A percentile compares a stretch with the other conserved stretches of the same genome.
Conservation (phyloP, 1,284 basidiomycete species). For the Naganishia sp. region DNA sequence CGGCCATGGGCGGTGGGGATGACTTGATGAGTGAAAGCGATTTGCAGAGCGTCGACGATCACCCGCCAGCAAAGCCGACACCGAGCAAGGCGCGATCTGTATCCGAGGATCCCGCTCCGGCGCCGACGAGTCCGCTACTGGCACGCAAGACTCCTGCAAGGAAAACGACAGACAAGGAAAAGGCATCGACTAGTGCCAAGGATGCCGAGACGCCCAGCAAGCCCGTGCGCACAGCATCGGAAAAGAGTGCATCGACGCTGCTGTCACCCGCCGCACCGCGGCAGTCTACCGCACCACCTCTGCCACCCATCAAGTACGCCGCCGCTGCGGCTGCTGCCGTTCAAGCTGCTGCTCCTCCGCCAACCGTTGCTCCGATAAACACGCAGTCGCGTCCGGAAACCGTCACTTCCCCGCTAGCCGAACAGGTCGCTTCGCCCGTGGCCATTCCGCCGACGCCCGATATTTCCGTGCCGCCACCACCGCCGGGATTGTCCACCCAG, state of each 20-base stretch:
- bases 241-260: slow-evolving; percentile 10
- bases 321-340: slow-evolving; percentile 87
- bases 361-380: slow-evolving; percentile 36
- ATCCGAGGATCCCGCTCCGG: slow-evolving; percentile 20
- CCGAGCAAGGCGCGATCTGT: slow-evolving; percentile 15
- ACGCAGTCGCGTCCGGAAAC: slow-evolving; percentile 29
- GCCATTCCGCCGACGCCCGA: slow-evolving; percentile 61
- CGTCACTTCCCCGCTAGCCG: slow-evolving; percentile 70
- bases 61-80: slow-evolving; percentile 11
- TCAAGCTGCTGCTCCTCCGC: slow-evolving; percentile 40
- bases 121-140: slow-evolving; percentile 28
- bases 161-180: slow-evolving; percentile 21
- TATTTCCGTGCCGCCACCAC: slow-evolving; percentile 46
- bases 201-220: neutral
- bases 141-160: slow-evolving; percentile 25
- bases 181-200: neutral
- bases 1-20: slow-evolving; percentile 3
- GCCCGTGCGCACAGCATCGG: slow-evolving; percentile 14
- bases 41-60: slow-evolving; percentile 27
- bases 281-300: slow-evolving; percentile 53
- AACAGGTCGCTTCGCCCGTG: slow-evolving; percentile 44
- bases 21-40: slow-evolving; percentile 29
- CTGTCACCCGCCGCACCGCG: slow-evolving; percentile 25
- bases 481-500: slow-evolving; percentile 38
- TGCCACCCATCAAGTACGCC: slow-evolving; percentile 82